Conservation (phyloP, 2,329 filamentous ascomycete genomes). For the Xylariaceae sp. region DNA sequence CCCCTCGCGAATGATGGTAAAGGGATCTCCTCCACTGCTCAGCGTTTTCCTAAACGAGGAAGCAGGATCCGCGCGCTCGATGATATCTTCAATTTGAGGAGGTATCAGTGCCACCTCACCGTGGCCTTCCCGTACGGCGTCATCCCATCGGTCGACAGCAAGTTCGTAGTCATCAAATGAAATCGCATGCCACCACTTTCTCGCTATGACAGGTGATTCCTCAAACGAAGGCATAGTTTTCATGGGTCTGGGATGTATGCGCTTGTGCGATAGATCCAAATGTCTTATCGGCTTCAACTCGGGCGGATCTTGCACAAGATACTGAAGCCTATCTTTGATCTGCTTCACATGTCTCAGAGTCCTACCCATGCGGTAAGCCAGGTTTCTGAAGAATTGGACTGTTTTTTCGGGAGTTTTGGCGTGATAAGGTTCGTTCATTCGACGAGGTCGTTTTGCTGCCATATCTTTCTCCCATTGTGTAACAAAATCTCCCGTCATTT, state of each 20-base stretch:
- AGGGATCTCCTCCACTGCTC: constrained; percentile 17
- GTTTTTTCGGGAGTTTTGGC: constrained; percentile 25
- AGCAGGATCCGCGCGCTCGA: constrained; percentile 33
- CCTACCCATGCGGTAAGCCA: constrained; percentile 40
- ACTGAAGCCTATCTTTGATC: constrained; percentile 22
- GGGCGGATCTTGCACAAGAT: constrained; percentile 3
- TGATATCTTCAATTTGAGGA: constrained; percentile 28
- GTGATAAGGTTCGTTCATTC: constrained; percentile 1
- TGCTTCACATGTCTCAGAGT: constrained; percentile 29
- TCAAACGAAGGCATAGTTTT: neutral
- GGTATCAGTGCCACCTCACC: constrained; percentile 23
- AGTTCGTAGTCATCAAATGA: constrained; percentile 15
- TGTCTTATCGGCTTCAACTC: neutral
- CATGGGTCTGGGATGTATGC: constrained; percentile 14
- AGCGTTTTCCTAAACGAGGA: constrained; percentile 13
- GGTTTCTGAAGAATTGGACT: constrained; percentile 31
- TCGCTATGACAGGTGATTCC: neutral
- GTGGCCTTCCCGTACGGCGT: constrained; percentile 18
- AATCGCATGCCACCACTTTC: constrained; percentile 23
- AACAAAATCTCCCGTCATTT: constrained; percentile 16
- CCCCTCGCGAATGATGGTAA: constrained; percentile 34
- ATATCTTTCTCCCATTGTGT: constrained; percentile 1
- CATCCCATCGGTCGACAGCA: constrained; percentile 20
- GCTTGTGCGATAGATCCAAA: constrained; percentile 14
- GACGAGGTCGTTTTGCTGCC: neutral